Evolutionary conservation across 768 basidiomycete genomes (phyloP).

Genomic region (Leccinum uliginosum): DNA sequence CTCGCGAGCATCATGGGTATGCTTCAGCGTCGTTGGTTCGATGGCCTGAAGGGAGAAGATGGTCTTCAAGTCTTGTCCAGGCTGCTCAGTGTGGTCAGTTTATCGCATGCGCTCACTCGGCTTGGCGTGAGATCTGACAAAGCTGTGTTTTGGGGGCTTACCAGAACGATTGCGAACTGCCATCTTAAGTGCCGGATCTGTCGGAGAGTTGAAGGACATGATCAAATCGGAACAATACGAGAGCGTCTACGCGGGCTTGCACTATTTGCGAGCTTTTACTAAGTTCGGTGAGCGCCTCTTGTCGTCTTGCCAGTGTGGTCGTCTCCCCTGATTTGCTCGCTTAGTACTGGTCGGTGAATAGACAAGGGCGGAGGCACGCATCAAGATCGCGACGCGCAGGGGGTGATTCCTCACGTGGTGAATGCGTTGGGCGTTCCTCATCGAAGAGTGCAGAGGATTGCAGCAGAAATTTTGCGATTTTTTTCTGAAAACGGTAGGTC

Average conservation of each 20-base stretch:
- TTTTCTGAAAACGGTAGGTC: constrained; percentile 14
- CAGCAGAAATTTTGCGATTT: constrained; percentile 7
- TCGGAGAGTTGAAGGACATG: constrained; percentile 16
- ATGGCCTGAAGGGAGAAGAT: constrained; percentile 24
- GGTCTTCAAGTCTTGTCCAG: constrained; percentile 16
- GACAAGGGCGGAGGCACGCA: constrained; percentile 5
- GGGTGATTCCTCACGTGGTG: no score
- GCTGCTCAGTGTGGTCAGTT: constrained; percentile 21
- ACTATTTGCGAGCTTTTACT: constrained; percentile 22
- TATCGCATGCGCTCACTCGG: no score
- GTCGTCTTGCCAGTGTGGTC: neutral
- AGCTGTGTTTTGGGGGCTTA: neutral
- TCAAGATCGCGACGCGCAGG: neutral
- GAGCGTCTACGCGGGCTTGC: constrained; percentile 15
- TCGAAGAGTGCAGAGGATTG: constrained; percentile 2
- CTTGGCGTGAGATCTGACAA: neutral
- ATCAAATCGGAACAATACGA: constrained; percentile 5
- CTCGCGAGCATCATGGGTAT: constrained; percentile 13
- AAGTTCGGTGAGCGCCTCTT: constrained; percentile 13
- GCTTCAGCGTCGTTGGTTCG: constrained; percentile 26
- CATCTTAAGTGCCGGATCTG: constrained; percentile 11
- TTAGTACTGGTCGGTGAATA: neutral
- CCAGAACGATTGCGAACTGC: constrained; percentile 15
- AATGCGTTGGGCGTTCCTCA: no score
- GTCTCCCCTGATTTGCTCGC: neutral